Evolutionary conservation across 169 alveolate species (phyloP).

Genomic region (Eimeria brunetti): DNA sequence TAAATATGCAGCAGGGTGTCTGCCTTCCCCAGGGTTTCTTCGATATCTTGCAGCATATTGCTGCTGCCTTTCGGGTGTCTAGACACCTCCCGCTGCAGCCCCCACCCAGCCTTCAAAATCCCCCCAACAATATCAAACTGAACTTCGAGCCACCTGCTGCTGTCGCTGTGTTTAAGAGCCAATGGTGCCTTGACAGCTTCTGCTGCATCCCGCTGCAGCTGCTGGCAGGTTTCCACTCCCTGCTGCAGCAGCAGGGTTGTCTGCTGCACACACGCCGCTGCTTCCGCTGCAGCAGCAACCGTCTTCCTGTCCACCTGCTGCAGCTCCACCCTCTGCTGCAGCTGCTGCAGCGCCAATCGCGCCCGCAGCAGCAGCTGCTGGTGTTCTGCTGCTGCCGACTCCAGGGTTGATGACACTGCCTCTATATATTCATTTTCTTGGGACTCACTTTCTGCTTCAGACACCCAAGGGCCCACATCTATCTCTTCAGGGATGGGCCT

Average conservation of each 20-base stretch:
- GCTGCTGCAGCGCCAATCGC: not conserved
- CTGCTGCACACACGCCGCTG: not conserved
- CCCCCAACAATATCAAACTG: not conserved
- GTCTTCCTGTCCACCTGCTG: not conserved
- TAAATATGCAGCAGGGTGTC: too few relatives aligned
- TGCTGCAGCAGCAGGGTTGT: not conserved
- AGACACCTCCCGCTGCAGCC: not conserved
- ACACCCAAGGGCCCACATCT: not conserved
- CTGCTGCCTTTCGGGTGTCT: not conserved
- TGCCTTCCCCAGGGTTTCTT: too few relatives aligned
- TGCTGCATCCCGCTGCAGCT: not conserved
- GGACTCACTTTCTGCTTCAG: not conserved
- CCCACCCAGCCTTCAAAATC: not conserved
- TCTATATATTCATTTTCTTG: not conserved
- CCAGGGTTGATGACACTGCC: not conserved
- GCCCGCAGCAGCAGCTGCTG: not conserved
- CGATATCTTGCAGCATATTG: not conserved
- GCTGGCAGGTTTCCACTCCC: not conserved
- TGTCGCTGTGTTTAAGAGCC: not conserved
- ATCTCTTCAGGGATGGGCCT: not conserved
- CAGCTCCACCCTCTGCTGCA: not conserved
- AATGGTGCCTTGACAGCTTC: not conserved
- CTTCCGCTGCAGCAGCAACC: not conserved
- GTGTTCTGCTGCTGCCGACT: not conserved
- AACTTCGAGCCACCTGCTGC: not conserved